Percentiles rank a stretch among this genome's conserved stretches.
Evolutionary conservation across 2,329 filamentous ascomycete genomes (phyloP).

Genomic region (Elsinoe australis): DNA sequence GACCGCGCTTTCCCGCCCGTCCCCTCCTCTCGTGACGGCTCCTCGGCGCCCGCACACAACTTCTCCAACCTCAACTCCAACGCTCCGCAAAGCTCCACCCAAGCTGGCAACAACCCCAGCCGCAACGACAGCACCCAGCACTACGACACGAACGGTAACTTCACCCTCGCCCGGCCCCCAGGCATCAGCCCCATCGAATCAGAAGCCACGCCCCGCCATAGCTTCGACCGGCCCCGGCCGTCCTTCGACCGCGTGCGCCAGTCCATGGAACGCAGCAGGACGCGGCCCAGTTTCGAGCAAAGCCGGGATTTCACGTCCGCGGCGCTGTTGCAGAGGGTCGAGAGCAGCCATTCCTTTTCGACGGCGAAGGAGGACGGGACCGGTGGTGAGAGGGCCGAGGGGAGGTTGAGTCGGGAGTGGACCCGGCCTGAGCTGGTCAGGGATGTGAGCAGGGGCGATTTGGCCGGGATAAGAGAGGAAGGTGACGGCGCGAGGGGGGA

Average conservation of each 20-base stretch:
- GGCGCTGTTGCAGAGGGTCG: slow-evolving; percentile 73
- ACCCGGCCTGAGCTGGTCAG: slow-evolving; percentile 4
- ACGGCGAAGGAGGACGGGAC: background rate
- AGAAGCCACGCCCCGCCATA: background rate
- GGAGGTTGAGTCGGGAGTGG: background rate
- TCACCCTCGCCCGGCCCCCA: slow-evolving; percentile 8
- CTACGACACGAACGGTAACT: background rate
- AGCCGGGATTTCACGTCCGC: slow-evolving; percentile 89
- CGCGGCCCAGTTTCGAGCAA: slow-evolving; percentile 74
- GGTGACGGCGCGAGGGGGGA: background rate
- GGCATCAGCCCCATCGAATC: slow-evolving; percentile 12
- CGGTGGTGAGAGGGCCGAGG: background rate
- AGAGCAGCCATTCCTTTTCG: slow-evolving; percentile 36
- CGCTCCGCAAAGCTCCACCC: background rate
- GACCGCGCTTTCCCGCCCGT: slow-evolving; percentile 35
- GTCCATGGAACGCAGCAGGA: slow-evolving; percentile 66
- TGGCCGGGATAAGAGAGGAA: background rate
- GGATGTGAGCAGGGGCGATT: background rate
- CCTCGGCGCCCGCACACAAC: slow-evolving; percentile 1
- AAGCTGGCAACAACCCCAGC: background rate
- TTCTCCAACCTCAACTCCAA: background rate
- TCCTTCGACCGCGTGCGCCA: slow-evolving; percentile 82
- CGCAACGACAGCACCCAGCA: background rate
- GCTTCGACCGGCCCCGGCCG: slow-evolving; percentile 58
- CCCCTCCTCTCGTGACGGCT: background rate